Conservation (phyloP, 2,329 filamentous ascomycete species). For the Pezicula carpinea region DNA sequence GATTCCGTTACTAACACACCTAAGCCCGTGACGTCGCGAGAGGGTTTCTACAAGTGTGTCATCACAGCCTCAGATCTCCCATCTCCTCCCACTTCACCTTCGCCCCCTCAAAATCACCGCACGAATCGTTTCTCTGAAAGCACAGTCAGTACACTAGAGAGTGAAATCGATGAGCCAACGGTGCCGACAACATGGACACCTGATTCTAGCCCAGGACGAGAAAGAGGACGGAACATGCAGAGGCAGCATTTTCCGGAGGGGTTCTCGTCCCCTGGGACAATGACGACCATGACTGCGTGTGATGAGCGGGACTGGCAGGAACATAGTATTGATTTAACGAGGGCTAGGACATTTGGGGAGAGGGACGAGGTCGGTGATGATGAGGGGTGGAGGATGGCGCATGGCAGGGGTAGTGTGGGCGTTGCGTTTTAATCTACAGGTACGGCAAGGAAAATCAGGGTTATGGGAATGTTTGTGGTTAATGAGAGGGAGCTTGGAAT, state of each 20-base stretch:
- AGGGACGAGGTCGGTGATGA: slow-evolving; percentile 10
- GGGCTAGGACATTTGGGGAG: slow-evolving; percentile 20
- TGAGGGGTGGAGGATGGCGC: slow-evolving; percentile 35
- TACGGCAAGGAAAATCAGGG: no score
- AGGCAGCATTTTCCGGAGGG: no score
- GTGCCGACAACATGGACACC: slow-evolving; percentile 46
- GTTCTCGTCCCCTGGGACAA: slow-evolving; percentile 1
- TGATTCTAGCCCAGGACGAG: slow-evolving; percentile 23
- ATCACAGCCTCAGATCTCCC: slow-evolving; percentile 20
- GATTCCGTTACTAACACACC: slow-evolving; percentile 53
- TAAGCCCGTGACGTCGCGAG: slow-evolving; percentile 42
- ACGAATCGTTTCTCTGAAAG: slow-evolving; percentile 42
- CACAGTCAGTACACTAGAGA: slow-evolving; percentile 47
- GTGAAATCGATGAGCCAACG: slow-evolving; percentile 36
- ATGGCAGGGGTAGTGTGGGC: slow-evolving; percentile 36
- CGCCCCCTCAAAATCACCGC: slow-evolving; percentile 18
- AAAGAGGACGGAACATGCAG: slow-evolving; percentile 4
- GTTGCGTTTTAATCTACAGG: slow-evolving; percentile 37
- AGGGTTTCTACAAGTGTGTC: slow-evolving; percentile 57
- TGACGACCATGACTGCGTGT: slow-evolving; percentile 28
- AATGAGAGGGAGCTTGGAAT: no score
- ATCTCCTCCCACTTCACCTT: no score
- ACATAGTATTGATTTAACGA: slow-evolving; percentile 19
- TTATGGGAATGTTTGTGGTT: no score
- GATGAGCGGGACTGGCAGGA: slow-evolving; percentile 13